Conservation (phyloP, 106 monocot genomes). For the Dendrobium chrysotoxum region DNA sequence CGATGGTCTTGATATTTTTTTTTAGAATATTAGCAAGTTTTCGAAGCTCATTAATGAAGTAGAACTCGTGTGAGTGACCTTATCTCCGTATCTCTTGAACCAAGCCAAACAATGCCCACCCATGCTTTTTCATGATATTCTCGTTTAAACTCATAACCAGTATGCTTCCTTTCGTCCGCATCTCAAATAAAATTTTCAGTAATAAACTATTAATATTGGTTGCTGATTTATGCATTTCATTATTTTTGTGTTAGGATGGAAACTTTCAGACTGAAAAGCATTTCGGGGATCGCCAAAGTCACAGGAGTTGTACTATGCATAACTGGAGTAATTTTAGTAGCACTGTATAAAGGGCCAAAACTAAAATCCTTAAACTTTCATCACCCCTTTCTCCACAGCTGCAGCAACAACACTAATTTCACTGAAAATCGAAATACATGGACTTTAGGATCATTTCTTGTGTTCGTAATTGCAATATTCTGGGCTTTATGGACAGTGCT, state of each 20-base stretch:
- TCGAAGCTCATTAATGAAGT: too few species aligned
- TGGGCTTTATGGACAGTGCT: conserved; percentile 12
- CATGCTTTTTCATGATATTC: too few species aligned
- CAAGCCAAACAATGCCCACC: too few species aligned
- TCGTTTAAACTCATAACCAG: background rate
- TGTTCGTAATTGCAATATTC: background rate
- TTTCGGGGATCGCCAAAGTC: conserved; percentile 25
- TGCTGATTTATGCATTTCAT: background rate
- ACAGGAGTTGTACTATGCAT: conserved; percentile 22
- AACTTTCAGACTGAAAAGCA: conserved; percentile 16
- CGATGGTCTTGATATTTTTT: too few species aligned
- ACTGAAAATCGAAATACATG: background rate
- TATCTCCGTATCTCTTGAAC: too few species aligned
- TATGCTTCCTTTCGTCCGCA: background rate
- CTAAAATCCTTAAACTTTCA: conserved; percentile 1
- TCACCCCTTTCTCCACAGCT: conserved; percentile 7
- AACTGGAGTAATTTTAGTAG: conserved; percentile 6
- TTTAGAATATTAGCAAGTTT: too few species aligned
- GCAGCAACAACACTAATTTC: background rate
- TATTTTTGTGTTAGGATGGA: conserved; percentile 19
- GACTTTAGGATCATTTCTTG: conserved; percentile 5
- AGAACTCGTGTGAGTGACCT: too few species aligned
- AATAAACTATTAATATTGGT: background rate
- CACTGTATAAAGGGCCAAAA: conserved; percentile 11
- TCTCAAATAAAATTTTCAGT: background rate